Evolutionary conservation across 768 basidiomycete genomes (phyloP).

Genomic region (Tricholoma terreum): DNA sequence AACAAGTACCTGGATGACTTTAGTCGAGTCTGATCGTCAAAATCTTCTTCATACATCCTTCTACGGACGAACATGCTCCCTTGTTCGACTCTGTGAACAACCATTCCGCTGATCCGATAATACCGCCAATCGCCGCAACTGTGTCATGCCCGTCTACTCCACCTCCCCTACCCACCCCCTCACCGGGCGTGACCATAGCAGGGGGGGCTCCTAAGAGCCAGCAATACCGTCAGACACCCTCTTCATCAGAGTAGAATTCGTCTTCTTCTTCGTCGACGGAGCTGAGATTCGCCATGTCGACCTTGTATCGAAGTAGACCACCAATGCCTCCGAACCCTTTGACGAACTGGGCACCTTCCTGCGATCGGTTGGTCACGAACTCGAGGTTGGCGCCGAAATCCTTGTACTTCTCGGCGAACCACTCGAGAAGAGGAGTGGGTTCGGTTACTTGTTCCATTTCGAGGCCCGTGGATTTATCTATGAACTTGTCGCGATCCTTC

Average conservation of each 20-base stretch:
- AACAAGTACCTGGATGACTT: not conserved
- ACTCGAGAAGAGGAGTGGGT: conserved; percentile 87
- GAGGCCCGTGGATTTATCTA: conserved; percentile 88
- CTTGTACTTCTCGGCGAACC: conserved; percentile 99
- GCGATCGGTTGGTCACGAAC: conserved; percentile 94
- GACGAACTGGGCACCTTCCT: conserved; percentile 97
- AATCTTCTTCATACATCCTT: not conserved
- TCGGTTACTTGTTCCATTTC: conserved; percentile 94
- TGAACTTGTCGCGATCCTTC: conserved; percentile 91
- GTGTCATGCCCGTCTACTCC: conserved; percentile 1
- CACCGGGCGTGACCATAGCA: conserved; percentile 63
- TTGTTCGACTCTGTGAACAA: not conserved
- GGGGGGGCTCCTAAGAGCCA: conserved; percentile 83
- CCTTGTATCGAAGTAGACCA: conserved; percentile 93
- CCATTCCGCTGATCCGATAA: not conserved
- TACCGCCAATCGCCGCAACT: not conserved
- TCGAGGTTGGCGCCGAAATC: conserved; percentile 95
- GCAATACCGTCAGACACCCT: conserved; percentile 81
- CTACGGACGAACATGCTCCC: not conserved
- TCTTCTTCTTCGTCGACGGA: conserved; percentile 80
- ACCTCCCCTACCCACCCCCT: conserved; percentile 44
- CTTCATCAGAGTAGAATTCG: conserved; percentile 78
- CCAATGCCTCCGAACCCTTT: conserved; percentile 99
- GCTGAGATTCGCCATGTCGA: conserved; percentile 85
- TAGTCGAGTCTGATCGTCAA: not conserved